These are phyloP conservation scores for Atractiella rhizophila DNA, from an alignment of 768 basidiomycete genomes.

Conservation along the genomic window DNA sequence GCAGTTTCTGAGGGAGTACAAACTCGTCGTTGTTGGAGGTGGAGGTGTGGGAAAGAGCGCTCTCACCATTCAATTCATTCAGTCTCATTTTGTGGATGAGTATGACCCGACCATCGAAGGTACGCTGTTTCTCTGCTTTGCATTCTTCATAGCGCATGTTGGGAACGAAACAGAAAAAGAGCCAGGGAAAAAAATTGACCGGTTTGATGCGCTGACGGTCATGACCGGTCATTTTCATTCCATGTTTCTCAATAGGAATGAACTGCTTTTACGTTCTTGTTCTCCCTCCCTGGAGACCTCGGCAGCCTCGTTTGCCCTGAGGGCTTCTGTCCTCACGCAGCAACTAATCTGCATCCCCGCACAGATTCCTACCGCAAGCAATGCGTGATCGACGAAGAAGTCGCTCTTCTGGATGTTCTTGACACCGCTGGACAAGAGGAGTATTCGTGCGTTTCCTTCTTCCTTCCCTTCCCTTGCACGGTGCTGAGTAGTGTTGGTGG, in stretches of 20 bases:
- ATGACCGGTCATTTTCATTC: too few relatives aligned
- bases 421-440: conserved; percentile 47
- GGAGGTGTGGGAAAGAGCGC: conserved; percentile 38
- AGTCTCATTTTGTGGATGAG: conserved; percentile 22
- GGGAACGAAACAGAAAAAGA: background rate
- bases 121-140: too few relatives aligned
- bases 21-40: conserved; percentile 93
- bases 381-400: conserved; percentile 27
- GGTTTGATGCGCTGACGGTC: too few relatives aligned
- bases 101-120: conserved; percentile 29
- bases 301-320: background rate
- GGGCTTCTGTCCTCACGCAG: too few relatives aligned
- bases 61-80: conserved; percentile 26
- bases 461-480: background rate
- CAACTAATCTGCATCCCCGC: conserved; percentile 1
- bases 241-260: background rate
- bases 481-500: conserved; percentile 7
- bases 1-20: conserved; percentile 64
- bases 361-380: conserved; percentile 75
- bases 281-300: background rate
- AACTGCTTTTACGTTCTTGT: background rate
- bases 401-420: conserved; percentile 27
- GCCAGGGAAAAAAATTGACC: background rate
- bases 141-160: background rate
- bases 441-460: conserved; percentile 46